Percentiles rank a stretch among this genome's conserved stretches.
phyloP scores from a whole-genome alignment of 768 basidiomycete genomes.

The Boletus reticulatus region DNA sequence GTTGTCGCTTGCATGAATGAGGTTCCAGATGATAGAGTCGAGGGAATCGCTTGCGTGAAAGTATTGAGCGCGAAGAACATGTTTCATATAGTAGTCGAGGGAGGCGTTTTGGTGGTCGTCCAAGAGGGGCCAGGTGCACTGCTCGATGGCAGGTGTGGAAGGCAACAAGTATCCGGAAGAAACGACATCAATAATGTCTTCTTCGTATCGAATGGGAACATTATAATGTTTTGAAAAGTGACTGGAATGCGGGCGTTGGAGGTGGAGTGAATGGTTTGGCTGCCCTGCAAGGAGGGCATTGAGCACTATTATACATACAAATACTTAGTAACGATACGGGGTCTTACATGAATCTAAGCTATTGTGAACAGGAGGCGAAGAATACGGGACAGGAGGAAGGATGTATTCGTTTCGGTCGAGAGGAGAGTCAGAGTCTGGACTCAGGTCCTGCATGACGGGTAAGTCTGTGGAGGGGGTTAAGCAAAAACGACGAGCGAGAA shows the following conservation, averaged over 20 bases:
- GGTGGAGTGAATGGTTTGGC: conserved; percentile 20
- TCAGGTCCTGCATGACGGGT: conserved; percentile 30
- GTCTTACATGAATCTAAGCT: conserved; percentile 73
- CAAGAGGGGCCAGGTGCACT: conserved; percentile 12
- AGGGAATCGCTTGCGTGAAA: conserved; percentile 55
- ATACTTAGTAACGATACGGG: conserved; percentile 67
- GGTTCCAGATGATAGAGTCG: conserved; percentile 46
- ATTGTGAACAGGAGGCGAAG: conserved; percentile 42
- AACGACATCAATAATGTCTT: conserved; percentile 16
- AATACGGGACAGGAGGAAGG: conserved; percentile 27
- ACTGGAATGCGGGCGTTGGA: conserved; percentile 30
- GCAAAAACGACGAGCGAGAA: neutral
- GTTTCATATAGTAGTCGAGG: conserved; percentile 50
- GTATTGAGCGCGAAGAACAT: conserved; percentile 69
- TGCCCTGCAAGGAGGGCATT: conserved; percentile 58
- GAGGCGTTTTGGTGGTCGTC: conserved; percentile 18
- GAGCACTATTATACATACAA: conserved; percentile 66
- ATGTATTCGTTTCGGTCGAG: conserved; percentile 29
- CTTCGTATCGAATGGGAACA: conserved; percentile 8
- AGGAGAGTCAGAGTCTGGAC: conserved; percentile 34
- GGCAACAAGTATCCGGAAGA: conserved; percentile 22
- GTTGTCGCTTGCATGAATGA: conserved; percentile 45
- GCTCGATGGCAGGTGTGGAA: conserved; percentile 1
- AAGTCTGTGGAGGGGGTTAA: conserved; percentile 19
- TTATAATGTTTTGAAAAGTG: conserved; percentile 25